phyloP scores from a whole-genome alignment of 352 stramenopile species.

The Pythium utonaiense region DNA sequence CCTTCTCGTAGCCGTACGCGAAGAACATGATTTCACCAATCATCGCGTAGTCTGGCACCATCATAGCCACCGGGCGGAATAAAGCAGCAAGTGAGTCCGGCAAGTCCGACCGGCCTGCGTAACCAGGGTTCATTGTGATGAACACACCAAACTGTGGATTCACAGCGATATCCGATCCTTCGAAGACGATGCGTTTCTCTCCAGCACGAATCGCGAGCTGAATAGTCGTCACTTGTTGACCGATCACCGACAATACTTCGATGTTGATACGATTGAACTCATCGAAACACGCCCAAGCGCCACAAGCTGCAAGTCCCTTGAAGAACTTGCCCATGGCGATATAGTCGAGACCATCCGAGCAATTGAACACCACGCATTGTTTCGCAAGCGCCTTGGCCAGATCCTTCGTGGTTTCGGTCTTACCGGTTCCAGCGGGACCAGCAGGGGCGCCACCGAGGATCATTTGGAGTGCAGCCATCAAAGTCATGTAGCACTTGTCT shows the following conservation, averaged over 20 bases:
- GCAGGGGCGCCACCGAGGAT: slow-evolving; percentile 91
- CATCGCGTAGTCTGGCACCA: slow-evolving; percentile 95
- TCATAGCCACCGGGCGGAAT: slow-evolving; percentile 96
- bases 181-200: slow-evolving; percentile 90
- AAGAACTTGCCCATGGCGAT: slow-evolving; percentile 96
- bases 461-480: slow-evolving; percentile 95
- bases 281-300: slow-evolving; percentile 94
- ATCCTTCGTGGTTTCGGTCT: slow-evolving; percentile 95
- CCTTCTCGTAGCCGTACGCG: slow-evolving; percentile 92
- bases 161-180: slow-evolving; percentile 92
- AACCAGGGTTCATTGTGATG: slow-evolving; percentile 96
- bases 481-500: slow-evolving; percentile 95
- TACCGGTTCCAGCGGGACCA: slow-evolving; percentile 90
- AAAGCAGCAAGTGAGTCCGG: slow-evolving; percentile 94
- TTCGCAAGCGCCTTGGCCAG: slow-evolving; percentile 92
- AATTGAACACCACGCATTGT: slow-evolving; percentile 96
- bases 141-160: slow-evolving; percentile 93
- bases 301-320: slow-evolving; percentile 88
- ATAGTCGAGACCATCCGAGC: slow-evolving; percentile 93
- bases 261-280: slow-evolving; percentile 97
- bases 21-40: slow-evolving; percentile 98
- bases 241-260: slow-evolving; percentile 86
- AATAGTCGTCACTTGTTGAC: slow-evolving; percentile 82
- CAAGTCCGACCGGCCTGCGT: slow-evolving; percentile 92
- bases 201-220: slow-evolving; percentile 85